Evolutionary conservation across 2,329 filamentous ascomycete genomes (phyloP), one percentile per base, ranked within the genome.

Genomic region (Ophiocordyceps camponoti-floridani): DNA sequence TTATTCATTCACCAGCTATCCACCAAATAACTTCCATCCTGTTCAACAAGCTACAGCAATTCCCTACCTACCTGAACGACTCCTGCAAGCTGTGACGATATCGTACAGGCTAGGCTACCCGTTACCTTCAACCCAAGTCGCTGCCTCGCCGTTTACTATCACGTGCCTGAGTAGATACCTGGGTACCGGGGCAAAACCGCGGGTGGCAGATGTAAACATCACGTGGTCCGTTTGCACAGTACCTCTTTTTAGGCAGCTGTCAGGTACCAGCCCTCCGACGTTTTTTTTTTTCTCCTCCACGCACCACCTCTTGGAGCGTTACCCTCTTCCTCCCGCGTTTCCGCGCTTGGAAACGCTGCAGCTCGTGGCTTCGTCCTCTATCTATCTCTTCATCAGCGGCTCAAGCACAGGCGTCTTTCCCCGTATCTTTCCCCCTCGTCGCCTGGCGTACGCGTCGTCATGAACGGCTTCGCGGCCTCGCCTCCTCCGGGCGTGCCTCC

Each of bases 361-460:
- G n/a, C 35, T 35, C 13, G n/a, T 35, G 13, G 9, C 35, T 4
- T n/a, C 35, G 16, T 4, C 33, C n/a, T 38, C 3, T 14, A 12
- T 35, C 33, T 35, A 14, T 7, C 33, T 18, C 6, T 16, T 2
- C n/a, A n/a, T n/a, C n/a, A n/a, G n/a, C n/a, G n/a, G 27, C 27
- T 6, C 27, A 30, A 35, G 11, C 14, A 35, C 14, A 12, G 14
- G 11, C 14, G 4, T 40, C n/a, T 38, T 26, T 3, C 27, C 5
- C 27, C 27, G 11, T 37, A 11, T 2, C 27, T 11, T 13, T 14
- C 31, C 16, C 40, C 19, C 31, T 31, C 40, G 14, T 26, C 28
- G 40, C 40, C 16, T 37, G n/a, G 23, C 40, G 48, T 45, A 44
- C 48, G 23, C 44, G 40, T 33, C 46, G 58, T 59, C 48, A 83